Percentiles rank a stretch among this genome's conserved stretches.
phyloP scores from a whole-genome alignment of 805 yeast genomes.

The Sungouiella blattae region DNA sequence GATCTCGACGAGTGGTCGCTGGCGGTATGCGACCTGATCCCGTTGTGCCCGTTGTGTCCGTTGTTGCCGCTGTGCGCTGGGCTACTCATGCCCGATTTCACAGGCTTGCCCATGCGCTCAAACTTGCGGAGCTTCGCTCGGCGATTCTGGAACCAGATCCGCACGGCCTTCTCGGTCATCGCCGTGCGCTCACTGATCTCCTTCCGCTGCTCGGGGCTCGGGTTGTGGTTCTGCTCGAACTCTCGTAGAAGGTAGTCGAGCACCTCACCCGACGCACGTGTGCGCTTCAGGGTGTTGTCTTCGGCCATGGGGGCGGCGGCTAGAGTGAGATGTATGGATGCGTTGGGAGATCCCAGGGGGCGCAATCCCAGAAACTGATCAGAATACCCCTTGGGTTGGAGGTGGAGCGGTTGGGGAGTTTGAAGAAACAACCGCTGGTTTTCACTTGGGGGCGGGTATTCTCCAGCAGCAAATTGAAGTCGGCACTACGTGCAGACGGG shows the following conservation, averaged over 20 bases:
- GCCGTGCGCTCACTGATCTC: slow-evolving; percentile 67
- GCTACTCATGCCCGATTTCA: slow-evolving; percentile 4
- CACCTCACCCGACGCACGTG: slow-evolving; percentile 79
- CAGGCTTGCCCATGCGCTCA: slow-evolving; percentile 42
- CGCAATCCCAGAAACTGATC: too few species aligned
- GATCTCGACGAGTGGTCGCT: slow-evolving; percentile 23
- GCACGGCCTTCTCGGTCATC: slow-evolving; percentile 82
- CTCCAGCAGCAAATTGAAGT: too few species aligned
- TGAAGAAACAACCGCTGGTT: too few species aligned
- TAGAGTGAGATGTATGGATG: too few species aligned
- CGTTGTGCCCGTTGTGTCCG: not conserved
- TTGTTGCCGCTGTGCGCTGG: not conserved
- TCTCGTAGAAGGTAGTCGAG: slow-evolving; percentile 64
- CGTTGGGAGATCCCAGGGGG: too few species aligned
- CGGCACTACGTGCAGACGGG: too few species aligned
- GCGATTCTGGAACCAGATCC: slow-evolving; percentile 91
- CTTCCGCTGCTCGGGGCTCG: slow-evolving; percentile 67
- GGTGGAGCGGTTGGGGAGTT: too few species aligned
- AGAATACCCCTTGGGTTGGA: too few species aligned
- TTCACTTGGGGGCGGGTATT: too few species aligned
- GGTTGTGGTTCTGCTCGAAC: slow-evolving; percentile 71
- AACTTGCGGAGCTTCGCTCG: slow-evolving; percentile 73
- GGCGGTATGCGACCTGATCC: not conserved
- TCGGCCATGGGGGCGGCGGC: slow-evolving; percentile 29
- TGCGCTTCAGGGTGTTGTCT: slow-evolving; percentile 42